These are phyloP conservation scores for Heliamphora exappendiculata DNA, from an alignment of 148 eudicot species.

Conservation along the genomic window DNA sequence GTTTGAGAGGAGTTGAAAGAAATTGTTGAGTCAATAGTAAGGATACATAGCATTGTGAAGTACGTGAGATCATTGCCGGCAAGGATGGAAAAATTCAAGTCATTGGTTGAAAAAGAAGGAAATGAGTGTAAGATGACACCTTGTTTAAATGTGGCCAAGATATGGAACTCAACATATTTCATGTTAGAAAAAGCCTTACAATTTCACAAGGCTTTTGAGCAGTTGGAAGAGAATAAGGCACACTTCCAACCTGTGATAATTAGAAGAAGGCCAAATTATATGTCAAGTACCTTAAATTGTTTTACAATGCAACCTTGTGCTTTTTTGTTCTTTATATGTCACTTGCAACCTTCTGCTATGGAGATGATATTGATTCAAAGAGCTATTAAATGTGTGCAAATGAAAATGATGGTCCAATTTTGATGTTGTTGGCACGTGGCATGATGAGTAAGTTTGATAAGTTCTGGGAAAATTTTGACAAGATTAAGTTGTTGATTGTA, in stretches of 20 bases:
- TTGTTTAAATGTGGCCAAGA: not conserved
- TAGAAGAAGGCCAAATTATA: not conserved
- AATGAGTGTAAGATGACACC: not conserved
- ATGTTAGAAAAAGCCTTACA: too few species aligned
- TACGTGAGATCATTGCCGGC: not conserved
- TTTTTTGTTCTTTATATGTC: not conserved
- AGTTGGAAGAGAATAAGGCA: not conserved
- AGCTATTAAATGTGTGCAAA: not conserved
- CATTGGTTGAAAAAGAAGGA: not conserved
- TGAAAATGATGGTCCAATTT: not conserved
- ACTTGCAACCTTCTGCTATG: not conserved
- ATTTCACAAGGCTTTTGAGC: not conserved
- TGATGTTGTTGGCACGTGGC: not conserved
- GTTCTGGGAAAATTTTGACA: not conserved
- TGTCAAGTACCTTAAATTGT: not conserved
- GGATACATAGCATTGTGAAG: not conserved
- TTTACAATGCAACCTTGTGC: not conserved
- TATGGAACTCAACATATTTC: too few species aligned
- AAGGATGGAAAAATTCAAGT: not conserved
- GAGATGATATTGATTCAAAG: not conserved
- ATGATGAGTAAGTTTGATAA: not conserved
- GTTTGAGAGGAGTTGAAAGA: not conserved
- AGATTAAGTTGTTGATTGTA: not conserved
- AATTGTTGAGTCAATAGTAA: not conserved
- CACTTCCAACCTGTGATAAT: not conserved